A percentile compares a stretch with the other conserved stretches of the same genome.
Conservation (phyloP, 225 moss, liverwort and hornwort species). For the Anthoceros angustus region DNA sequence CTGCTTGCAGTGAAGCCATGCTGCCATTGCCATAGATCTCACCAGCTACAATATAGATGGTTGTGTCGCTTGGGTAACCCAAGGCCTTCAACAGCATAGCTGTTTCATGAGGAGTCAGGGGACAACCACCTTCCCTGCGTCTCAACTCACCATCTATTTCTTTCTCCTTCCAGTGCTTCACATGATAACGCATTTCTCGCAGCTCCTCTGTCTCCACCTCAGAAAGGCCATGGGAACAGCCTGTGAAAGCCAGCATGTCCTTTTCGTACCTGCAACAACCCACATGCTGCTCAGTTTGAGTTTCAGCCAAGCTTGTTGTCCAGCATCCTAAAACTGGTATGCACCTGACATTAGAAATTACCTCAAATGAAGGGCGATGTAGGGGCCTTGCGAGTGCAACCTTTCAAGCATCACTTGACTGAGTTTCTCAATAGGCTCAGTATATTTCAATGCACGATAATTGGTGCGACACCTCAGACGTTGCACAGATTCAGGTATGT, state of each 20-base stretch:
- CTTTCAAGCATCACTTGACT: slow-evolving; percentile 42
- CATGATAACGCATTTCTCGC: slow-evolving; percentile 48
- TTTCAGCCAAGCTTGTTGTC: background rate
- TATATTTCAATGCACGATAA: slow-evolving; percentile 53
- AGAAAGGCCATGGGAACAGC: slow-evolving; percentile 68
- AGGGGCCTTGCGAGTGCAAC: slow-evolving; percentile 39
- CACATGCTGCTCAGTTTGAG: background rate
- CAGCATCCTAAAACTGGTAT: background rate
- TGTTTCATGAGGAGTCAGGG: slow-evolving; percentile 64
- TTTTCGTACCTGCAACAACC: slow-evolving; percentile 55
- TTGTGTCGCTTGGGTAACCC: slow-evolving; percentile 52
- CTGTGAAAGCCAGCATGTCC: slow-evolving; percentile 92
- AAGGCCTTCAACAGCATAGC: slow-evolving; percentile 52
- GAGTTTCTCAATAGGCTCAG: slow-evolving; percentile 43
- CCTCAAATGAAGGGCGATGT: slow-evolving; percentile 85
- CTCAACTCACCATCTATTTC: slow-evolving; percentile 66
- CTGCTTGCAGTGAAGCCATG: slow-evolving; percentile 33
- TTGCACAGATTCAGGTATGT: slow-evolving; percentile 53
- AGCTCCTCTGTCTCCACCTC: slow-evolving; percentile 43
- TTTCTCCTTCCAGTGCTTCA: slow-evolving; percentile 93
- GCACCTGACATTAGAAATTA: slow-evolving; percentile 10
- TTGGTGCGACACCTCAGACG: slow-evolving; percentile 75
- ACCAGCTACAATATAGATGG: slow-evolving; percentile 91
- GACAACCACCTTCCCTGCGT: slow-evolving; percentile 73
- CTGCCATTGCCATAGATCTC: slow-evolving; percentile 67